Evolutionary conservation across 495 filamentous ascomycete genomes (phyloP), one percentile per base, ranked within the genome.

Genomic region (Venustampulla echinocandica): DNA sequence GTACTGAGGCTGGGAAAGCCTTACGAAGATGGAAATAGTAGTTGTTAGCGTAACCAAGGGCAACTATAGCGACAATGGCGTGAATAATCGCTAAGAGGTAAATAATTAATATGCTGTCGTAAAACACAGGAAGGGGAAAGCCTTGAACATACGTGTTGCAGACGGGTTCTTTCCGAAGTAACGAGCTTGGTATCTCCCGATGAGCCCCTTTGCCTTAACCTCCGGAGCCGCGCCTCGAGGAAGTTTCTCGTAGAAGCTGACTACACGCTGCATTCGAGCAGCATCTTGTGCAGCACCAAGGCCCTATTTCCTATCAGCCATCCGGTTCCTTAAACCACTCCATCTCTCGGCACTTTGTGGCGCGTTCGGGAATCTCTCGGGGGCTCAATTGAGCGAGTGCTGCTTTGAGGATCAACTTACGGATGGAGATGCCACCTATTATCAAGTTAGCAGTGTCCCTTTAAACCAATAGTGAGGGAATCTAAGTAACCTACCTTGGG

Each of bases 1-100:
- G 10, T n/a, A n/a, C n/a, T 36, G 20, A 25, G 0, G 42, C 6
- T 53, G n/a, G 34, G 46, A 54, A 46, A 76, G 7, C 22, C 87
- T 64, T 81, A 98, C 92, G 88, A 55, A 97, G 79, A 70, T 99
- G 93, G 85, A 93, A 97, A 77, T 98, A 97, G 81, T 98, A 98
- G 68, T 92, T 84, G 71, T 95, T 84, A 53, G 84, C 83, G 70
- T 99, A 99, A 55, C 89, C 89, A 50, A 96, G 56, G 46, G 77
- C 64, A 49, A 90, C 64, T 39, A 98, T 66, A 54, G 71, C 70
- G 43, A 69, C 80, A 59, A 98, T 88, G 55, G 82, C 76, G 66
- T 98, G 92, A 52, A 87, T 71, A 55, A 97, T 69, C 50, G 92
- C 92, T 98, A 56, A 57, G 51, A 25, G 25, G 23, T 4, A 40